Evolutionary conservation across 2,329 filamentous ascomycete genomes (phyloP).

Genomic region (Trichothecium roseum): DNA sequence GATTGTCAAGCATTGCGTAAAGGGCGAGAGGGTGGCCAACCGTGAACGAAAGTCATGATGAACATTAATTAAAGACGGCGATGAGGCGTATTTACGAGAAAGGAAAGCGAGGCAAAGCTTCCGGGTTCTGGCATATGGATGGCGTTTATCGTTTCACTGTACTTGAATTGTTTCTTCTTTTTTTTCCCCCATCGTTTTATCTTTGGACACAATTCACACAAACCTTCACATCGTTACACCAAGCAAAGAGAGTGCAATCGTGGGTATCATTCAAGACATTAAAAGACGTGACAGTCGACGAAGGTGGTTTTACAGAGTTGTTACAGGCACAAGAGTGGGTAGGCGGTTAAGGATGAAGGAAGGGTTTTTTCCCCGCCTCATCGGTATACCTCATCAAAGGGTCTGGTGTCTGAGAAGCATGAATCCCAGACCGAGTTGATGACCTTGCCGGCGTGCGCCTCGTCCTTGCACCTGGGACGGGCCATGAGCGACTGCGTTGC

Average conservation of each 20-base stretch:
- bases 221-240: background rate
- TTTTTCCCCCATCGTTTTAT: no score
- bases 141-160: conserved; percentile 13
- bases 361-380: conserved; percentile 21
- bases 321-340: background rate
- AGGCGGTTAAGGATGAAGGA: background rate
- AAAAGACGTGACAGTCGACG: background rate
- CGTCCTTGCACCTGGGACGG: conserved; percentile 71
- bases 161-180: conserved; percentile 6
- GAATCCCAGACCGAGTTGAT: conserved; percentile 99
- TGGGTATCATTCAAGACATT: conserved; percentile 2
- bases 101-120: conserved; percentile 1
- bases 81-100: conserved; percentile 1
- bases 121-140: conserved; percentile 15
- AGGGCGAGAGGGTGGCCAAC: conserved; percentile 43
- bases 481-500: conserved; percentile 72
- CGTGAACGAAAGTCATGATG: conserved; percentile 28
- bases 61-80: conserved; percentile 7
- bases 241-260: background rate
- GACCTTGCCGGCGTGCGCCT: conserved; percentile 74
- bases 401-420: conserved; percentile 86
- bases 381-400: conserved; percentile 94
- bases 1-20: conserved; percentile 90
- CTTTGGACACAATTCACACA: background rate
- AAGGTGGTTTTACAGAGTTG: no score